Conservation (phyloP, 768 basidiomycete genomes). For the Amanita thiersii region DNA sequence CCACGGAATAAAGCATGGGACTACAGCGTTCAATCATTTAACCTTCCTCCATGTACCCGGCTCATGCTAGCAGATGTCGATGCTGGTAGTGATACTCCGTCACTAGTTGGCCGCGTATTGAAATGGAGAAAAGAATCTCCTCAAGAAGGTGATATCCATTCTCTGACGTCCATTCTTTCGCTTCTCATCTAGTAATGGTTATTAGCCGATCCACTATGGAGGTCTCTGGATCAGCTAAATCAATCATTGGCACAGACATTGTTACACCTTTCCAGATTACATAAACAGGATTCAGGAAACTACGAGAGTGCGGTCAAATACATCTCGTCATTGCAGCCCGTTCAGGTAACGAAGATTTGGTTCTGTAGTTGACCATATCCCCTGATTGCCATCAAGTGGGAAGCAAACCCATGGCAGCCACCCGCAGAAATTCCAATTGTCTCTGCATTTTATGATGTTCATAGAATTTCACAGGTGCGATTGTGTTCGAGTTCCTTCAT, state of each 20-base stretch:
- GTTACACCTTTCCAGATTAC: slow-evolving; percentile 38
- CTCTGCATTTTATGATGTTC: slow-evolving; percentile 49
- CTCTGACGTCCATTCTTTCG: background rate
- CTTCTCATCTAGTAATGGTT: background rate
- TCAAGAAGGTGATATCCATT: slow-evolving; percentile 35
- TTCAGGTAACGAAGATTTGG: slow-evolving; percentile 33
- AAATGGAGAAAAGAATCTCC: slow-evolving; percentile 74
- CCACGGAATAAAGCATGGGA: slow-evolving; percentile 72
- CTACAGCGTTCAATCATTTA: slow-evolving; percentile 57
- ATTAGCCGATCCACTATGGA: slow-evolving; percentile 61
- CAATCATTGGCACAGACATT: slow-evolving; percentile 48
- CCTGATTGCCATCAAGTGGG: slow-evolving; percentile 36
- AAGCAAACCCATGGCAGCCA: slow-evolving; percentile 45
- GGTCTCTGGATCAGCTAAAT: slow-evolving; percentile 53
- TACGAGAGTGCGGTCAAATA: slow-evolving; percentile 56
- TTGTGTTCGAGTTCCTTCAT: background rate
- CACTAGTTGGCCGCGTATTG: slow-evolving; percentile 85
- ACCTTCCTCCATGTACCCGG: slow-evolving; percentile 75
- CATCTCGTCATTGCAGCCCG: slow-evolving; percentile 49
- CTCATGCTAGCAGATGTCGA: slow-evolving; percentile 94
- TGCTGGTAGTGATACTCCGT: slow-evolving; percentile 93
- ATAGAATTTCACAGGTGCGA: slow-evolving; percentile 49
- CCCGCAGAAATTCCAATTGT: slow-evolving; percentile 35
- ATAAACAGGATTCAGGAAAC: slow-evolving; percentile 34
- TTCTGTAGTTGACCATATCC: background rate